phyloP scores from a whole-genome alignment of 345 rosid genomes.

The Boechera stricta region DNA sequence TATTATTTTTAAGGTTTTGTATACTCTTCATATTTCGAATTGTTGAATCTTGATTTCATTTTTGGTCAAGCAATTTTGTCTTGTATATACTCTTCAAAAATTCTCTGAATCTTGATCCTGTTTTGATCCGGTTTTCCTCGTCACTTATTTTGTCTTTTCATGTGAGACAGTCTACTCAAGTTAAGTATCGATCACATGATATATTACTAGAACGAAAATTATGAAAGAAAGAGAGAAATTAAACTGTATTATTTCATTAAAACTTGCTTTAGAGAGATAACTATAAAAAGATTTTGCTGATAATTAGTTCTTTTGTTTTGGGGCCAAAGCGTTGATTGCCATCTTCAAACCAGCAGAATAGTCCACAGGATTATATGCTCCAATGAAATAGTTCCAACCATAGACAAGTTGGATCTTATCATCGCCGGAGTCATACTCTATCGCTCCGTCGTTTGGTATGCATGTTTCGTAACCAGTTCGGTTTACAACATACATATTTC shows the following conservation, averaged over 20 bases:
- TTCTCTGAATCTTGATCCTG: constrained; percentile 9
- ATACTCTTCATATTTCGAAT: no score
- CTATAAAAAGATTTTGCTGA: background rate
- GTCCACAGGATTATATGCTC: background rate
- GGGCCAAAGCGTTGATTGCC: constrained; percentile 16
- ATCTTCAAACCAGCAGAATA: constrained; percentile 4
- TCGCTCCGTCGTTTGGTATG: background rate
- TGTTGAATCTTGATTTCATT: no score
- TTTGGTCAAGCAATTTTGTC: no score
- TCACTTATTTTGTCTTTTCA: constrained; percentile 33
- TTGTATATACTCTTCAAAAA: no score
- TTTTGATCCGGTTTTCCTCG: constrained; percentile 35
- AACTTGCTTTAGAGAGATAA: background rate
- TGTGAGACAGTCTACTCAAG: background rate
- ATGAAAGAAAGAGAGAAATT: background rate
- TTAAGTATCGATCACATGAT: background rate
- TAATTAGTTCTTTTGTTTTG: background rate
- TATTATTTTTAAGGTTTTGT: no score
- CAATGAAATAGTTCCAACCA: constrained; percentile 16
- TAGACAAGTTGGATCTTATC: constrained; percentile 6
- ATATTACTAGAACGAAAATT: background rate
- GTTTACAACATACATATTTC: background rate
- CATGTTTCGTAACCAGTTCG: constrained; percentile 28
- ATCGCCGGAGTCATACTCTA: background rate
- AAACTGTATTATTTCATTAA: background rate